phyloP scores from a whole-genome alignment of 768 basidiomycete species.

The Coprinopsis sp. region DNA sequence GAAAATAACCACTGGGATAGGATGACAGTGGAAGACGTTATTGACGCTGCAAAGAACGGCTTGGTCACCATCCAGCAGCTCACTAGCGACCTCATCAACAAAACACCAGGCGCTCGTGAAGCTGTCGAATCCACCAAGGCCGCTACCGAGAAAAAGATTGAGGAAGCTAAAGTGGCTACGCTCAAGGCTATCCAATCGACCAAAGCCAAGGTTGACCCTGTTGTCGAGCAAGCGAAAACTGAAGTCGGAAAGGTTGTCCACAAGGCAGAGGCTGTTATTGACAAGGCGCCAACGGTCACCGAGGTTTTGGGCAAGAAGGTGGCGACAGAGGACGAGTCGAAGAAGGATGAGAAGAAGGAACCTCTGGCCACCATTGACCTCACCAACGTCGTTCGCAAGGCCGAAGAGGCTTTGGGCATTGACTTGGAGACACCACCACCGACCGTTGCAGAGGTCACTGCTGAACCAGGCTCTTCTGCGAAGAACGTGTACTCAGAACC shows the following conservation, averaged over 20 bases:
- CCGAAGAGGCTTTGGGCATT: conserved; percentile 62
- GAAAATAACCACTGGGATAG: conserved; percentile 78
- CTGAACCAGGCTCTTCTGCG: conserved; percentile 23
- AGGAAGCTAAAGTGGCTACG: conserved; percentile 37
- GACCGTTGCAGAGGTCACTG: too few relatives aligned
- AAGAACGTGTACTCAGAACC: conserved; percentile 59
- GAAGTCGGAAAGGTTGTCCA: conserved; percentile 25
- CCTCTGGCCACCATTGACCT: conserved; percentile 56
- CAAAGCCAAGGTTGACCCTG: conserved; percentile 41
- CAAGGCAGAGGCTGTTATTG: conserved; percentile 8
- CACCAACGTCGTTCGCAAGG: conserved; percentile 61
- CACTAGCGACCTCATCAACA: conserved; percentile 46
- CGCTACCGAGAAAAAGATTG: conserved; percentile 29
- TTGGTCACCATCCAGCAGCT: conserved; percentile 47
- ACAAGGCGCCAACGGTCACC: not conserved
- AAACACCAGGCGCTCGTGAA: conserved; percentile 28
- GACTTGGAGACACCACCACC: not conserved
- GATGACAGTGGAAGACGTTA: conserved; percentile 55
- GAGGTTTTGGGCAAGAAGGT: not conserved
- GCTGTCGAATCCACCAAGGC: conserved; percentile 30
- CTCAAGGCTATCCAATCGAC: conserved; percentile 36
- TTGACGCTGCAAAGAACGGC: conserved; percentile 48
- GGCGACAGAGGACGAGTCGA: conserved; percentile 6
- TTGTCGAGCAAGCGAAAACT: conserved; percentile 45
- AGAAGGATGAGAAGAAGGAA: conserved; percentile 18